Conservation (phyloP, 495 filamentous ascomycete genomes). For the Margaritispora aquatica region DNA sequence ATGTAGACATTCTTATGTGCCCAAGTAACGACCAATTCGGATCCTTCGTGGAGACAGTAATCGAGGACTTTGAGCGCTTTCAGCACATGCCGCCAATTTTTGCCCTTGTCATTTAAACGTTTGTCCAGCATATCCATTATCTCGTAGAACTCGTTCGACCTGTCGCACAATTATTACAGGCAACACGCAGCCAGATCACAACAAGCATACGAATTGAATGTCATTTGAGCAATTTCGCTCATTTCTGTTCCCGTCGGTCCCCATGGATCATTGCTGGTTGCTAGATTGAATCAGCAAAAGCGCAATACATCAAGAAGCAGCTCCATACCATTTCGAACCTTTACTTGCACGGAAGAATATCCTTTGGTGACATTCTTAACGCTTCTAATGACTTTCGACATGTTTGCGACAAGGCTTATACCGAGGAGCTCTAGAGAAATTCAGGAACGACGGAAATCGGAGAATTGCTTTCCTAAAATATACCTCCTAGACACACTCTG, state of each 20-base stretch:
- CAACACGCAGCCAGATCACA: neutral
- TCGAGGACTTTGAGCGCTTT: conserved; percentile 98
- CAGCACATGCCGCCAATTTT: conserved; percentile 98
- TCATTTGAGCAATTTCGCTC: conserved; percentile 96
- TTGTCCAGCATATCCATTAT: conserved; percentile 99
- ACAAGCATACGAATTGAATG: conserved; percentile 79
- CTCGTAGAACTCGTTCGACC: conserved; percentile 96
- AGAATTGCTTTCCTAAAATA: neutral
- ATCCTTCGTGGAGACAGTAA: conserved; percentile 97
- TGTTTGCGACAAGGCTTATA: conserved; percentile 37
- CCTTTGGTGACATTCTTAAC: conserved; percentile 99
- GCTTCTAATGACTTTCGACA: conserved; percentile 96
- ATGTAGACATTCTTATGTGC: conserved; percentile 96
- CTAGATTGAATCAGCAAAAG: conserved; percentile 38
- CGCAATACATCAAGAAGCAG: neutral
- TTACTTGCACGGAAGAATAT: conserved; percentile 94
- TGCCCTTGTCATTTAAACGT: conserved; percentile 97
- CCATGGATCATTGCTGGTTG: conserved; percentile 99
- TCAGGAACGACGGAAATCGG: neutral
- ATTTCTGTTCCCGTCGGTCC: conserved; percentile 97
- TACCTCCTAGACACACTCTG: no score
- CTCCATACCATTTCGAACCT: conserved; percentile 94
- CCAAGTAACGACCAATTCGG: conserved; percentile 95
- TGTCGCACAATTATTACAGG: conserved; percentile 29
- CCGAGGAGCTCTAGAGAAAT: neutral